A percentile compares a stretch with the other conserved stretches of the same genome.
Evolutionary conservation across 1,284 basidiomycete genomes (phyloP).

Genomic region (Trichosporon faecale): DNA sequence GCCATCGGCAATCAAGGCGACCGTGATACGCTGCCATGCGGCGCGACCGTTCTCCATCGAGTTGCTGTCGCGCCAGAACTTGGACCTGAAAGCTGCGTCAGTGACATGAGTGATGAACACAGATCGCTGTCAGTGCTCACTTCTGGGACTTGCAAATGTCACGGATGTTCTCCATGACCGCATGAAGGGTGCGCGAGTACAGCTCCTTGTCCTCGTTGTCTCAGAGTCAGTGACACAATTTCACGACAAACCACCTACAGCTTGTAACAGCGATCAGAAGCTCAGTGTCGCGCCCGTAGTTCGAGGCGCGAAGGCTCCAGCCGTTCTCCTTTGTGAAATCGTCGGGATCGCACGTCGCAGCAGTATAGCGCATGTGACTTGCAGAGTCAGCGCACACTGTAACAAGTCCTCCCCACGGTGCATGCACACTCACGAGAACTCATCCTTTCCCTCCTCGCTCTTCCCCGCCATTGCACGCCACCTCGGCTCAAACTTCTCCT

Average conservation of each 20-base stretch:
- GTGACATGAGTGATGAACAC: background rate
- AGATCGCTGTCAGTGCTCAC: slow-evolving; percentile 19
- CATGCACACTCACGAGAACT: background rate
- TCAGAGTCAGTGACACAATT: slow-evolving; percentile 17
- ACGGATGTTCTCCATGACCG: slow-evolving; percentile 96
- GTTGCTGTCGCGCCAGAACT: slow-evolving; percentile 73
- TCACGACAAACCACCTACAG: slow-evolving; percentile 27
- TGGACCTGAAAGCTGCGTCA: slow-evolving; percentile 56
- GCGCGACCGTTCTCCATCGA: slow-evolving; percentile 80
- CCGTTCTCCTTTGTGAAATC: slow-evolving; percentile 81
- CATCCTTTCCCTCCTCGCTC: slow-evolving; percentile 24
- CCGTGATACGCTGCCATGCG: slow-evolving; percentile 89
- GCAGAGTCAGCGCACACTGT: background rate
- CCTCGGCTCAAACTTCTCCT: slow-evolving; percentile 77
- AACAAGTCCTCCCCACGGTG: background rate
- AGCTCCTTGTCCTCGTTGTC: slow-evolving; percentile 80
- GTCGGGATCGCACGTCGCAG: slow-evolving; percentile 91
- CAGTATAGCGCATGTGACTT: slow-evolving; percentile 83
- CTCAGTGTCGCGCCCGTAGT: slow-evolving; percentile 87
- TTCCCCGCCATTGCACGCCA: slow-evolving; percentile 55
- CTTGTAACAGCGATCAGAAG: slow-evolving; percentile 82
- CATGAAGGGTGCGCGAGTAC: slow-evolving; percentile 86
- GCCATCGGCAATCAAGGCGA: slow-evolving; percentile 87
- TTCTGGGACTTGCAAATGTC: slow-evolving; percentile 95
- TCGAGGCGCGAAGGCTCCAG: slow-evolving; percentile 72